These are phyloP conservation scores for Acephala macrosclerotiorum DNA, from an alignment of 2,329 filamentous ascomycete genomes.

Conservation along the genomic window DNA sequence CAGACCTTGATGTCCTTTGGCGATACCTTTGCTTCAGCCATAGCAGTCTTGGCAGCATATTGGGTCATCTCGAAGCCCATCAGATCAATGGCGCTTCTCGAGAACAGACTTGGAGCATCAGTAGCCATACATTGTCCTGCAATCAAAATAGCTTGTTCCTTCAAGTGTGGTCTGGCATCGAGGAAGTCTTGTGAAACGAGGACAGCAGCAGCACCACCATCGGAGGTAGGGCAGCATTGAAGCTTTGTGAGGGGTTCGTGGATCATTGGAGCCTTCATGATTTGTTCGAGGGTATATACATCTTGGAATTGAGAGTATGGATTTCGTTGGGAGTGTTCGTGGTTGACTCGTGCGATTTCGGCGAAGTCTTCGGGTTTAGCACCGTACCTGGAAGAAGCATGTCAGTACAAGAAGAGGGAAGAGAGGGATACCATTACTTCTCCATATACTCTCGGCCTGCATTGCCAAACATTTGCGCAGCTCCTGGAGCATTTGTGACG, in stretches of 20 bases:
- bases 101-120: slow-evolving; percentile 82
- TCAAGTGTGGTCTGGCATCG: slow-evolving; percentile 82
- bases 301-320: slow-evolving; percentile 98
- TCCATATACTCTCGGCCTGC: slow-evolving; percentile 95
- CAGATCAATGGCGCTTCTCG: slow-evolving; percentile 81
- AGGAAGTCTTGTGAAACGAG: slow-evolving; percentile 91
- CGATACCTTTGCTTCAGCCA: slow-evolving; percentile 74
- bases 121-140: slow-evolving; percentile 90
- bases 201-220: slow-evolving; percentile 88
- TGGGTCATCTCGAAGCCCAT: slow-evolving; percentile 88
- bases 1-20: slow-evolving; percentile 80
- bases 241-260: slow-evolving; percentile 91
- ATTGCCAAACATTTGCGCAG: slow-evolving; percentile 95
- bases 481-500: slow-evolving; percentile 80
- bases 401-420: slow-evolving; percentile 15
- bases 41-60: slow-evolving; percentile 72
- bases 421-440: slow-evolving; percentile 61
- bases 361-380: slow-evolving; percentile 88
- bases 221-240: slow-evolving; percentile 97
- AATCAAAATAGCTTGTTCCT: slow-evolving; percentile 83
- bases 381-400: slow-evolving; percentile 66
- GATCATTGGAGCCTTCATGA: slow-evolving; percentile 79
- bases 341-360: slow-evolving; percentile 92
- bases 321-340: slow-evolving; percentile 89
- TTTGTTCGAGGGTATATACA: slow-evolving; percentile 86